A percentile compares a stretch with the other conserved stretches of the same genome.
phyloP scores from a whole-genome alignment of 2,329 filamentous ascomycete species.

The Diplodia mutila region DNA sequence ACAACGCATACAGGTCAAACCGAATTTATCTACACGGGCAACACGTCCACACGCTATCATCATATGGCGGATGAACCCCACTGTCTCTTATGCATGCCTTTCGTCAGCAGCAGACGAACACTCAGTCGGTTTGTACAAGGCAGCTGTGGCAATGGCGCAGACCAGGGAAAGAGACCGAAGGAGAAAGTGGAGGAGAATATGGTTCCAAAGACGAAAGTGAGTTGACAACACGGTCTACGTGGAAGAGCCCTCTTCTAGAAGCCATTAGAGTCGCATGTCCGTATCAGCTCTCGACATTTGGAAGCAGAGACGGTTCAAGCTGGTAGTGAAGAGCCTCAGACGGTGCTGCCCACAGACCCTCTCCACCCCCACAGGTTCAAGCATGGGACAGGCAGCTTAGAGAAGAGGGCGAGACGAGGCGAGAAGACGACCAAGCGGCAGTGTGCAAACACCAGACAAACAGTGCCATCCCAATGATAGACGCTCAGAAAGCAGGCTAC shows the following conservation, averaged over 20 bases:
- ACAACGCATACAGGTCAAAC: not conserved
- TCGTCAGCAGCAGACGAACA: not conserved
- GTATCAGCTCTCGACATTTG: not conserved
- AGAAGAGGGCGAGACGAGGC: not conserved
- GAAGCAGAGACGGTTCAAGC: not conserved
- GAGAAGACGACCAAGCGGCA: not conserved
- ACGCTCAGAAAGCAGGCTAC: not conserved
- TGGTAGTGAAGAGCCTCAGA: not conserved
- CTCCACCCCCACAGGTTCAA: not conserved
- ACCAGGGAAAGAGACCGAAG: slow-evolving; percentile 12
- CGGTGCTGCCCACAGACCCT: slow-evolving; percentile 5
- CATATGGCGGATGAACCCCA: not conserved
- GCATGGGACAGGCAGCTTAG: not conserved
- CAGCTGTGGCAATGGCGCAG: not conserved
- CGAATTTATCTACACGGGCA: not conserved
- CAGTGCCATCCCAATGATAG: not conserved
- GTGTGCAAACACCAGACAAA: not conserved
- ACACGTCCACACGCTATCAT: not conserved
- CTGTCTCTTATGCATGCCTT: not conserved
- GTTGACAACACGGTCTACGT: not conserved
- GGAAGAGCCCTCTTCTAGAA: not conserved
- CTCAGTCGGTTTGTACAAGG: not conserved
- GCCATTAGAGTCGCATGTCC: not conserved
- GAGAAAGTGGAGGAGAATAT: slow-evolving; percentile 16
- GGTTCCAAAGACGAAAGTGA: not conserved